Conservation (phyloP, 164 flowering plant species). For the Saururus chinensis region DNA sequence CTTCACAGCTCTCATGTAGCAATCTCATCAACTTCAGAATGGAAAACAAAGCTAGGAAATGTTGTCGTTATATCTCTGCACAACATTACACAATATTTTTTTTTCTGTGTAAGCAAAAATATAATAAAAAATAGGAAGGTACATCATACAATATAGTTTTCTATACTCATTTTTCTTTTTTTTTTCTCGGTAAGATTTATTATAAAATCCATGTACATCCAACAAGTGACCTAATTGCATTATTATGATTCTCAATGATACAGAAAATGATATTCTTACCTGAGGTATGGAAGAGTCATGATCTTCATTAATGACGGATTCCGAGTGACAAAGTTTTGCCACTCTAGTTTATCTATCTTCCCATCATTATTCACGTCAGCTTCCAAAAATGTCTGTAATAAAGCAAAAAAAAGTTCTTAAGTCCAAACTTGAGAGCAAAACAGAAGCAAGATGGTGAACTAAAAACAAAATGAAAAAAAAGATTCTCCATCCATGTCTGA, state of each 20-base stretch:
- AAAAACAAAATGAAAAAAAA: not conserved
- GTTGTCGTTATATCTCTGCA: constrained; percentile 96
- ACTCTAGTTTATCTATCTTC: constrained; percentile 73
- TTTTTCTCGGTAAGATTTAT: not conserved
- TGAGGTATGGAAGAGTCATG: constrained; percentile 72
- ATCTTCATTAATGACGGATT: constrained; percentile 73
- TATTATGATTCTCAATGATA: not conserved
- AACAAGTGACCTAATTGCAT: not conserved
- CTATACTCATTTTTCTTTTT: not conserved
- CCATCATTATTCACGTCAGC: constrained; percentile 80
- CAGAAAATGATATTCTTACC: constrained; percentile 17
- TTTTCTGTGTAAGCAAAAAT: too few species aligned
- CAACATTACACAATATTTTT: too few species aligned
- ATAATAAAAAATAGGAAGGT: too few species aligned
- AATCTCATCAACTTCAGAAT: constrained; percentile 82
- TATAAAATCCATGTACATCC: not conserved
- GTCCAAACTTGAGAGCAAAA: not conserved
- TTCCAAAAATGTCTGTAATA: constrained; percentile 67
- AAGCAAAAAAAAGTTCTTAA: not conserved
- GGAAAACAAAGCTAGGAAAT: constrained; percentile 85
- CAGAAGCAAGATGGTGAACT: not conserved
- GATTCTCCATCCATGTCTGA: too few species aligned
- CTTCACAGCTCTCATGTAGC: constrained; percentile 33
- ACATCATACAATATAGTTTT: too few species aligned
- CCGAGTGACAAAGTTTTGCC: constrained; percentile 65